Percentiles rank a stretch among this genome's conserved stretches.
Evolutionary conservation across 352 stramenopile genomes (phyloP).

Genomic region (Phytopythium montanum): DNA sequence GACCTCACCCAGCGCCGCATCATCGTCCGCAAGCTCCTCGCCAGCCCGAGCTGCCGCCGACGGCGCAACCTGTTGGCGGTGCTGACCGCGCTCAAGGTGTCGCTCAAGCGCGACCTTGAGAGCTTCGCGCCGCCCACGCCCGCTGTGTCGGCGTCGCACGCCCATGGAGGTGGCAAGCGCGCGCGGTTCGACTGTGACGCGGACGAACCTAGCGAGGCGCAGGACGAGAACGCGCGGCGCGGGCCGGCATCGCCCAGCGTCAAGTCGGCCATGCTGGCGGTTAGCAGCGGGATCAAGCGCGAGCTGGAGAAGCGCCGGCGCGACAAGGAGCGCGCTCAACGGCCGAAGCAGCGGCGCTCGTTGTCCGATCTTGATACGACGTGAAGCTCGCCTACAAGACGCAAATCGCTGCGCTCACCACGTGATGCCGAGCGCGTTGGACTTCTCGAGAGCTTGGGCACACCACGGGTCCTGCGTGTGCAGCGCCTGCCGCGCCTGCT

Average conservation of each 20-base stretch:
- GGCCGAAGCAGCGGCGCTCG: conserved; percentile 15
- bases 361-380: neutral
- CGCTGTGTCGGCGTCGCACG: conserved; percentile 54
- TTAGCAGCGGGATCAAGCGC: conserved; percentile 70
- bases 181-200: conserved; percentile 46
- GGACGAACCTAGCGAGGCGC: conserved; percentile 18
- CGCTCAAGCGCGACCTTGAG: conserved; percentile 67
- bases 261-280: conserved; percentile 48
- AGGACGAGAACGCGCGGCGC: conserved; percentile 23
- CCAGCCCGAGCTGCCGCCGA: conserved; percentile 16
- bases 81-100: conserved; percentile 69
- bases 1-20: conserved; percentile 10
- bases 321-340: conserved; percentile 43
- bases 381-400: neutral
- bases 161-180: conserved; percentile 42
- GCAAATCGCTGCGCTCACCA: conserved; percentile 69
- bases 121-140: conserved; percentile 70
- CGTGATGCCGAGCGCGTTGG: conserved; percentile 85
- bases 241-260: conserved; percentile 15
- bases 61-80: conserved; percentile 48
- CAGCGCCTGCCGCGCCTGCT: conserved; percentile 48
- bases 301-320: conserved; percentile 63
- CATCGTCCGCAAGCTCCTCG: conserved; percentile 7
- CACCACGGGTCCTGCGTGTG: conserved; percentile 82
- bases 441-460: conserved; percentile 83